Evolutionary conservation across 2,329 filamentous ascomycete species (phyloP).

Genomic region (Coniochaeta prunicola): DNA sequence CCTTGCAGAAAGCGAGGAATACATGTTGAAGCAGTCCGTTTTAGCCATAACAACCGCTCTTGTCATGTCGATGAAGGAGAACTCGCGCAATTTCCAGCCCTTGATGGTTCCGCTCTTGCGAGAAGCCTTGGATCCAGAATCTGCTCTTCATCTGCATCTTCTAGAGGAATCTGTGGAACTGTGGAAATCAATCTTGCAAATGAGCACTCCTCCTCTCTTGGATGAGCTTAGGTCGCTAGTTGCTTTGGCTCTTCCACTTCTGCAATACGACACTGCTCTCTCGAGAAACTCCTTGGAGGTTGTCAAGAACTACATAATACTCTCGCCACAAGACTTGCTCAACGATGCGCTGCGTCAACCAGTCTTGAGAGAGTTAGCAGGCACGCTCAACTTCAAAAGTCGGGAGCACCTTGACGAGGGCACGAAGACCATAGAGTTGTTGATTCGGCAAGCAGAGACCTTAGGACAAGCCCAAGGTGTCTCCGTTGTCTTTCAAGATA

Average conservation of each 20-base stretch:
- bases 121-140: slow-evolving; percentile 70
- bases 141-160: slow-evolving; percentile 70
- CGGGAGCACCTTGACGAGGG: slow-evolving; percentile 52
- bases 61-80: slow-evolving; percentile 75
- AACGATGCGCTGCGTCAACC: slow-evolving; percentile 45
- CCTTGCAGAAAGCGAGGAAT: slow-evolving; percentile 69
- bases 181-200: slow-evolving; percentile 68
- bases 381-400: slow-evolving; percentile 42
- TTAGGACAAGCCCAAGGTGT: slow-evolving; percentile 56
- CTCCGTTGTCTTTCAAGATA: slow-evolving; percentile 55
- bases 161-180: slow-evolving; percentile 89
- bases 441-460: slow-evolving; percentile 56
- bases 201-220: slow-evolving; percentile 55
- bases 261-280: slow-evolving; percentile 59
- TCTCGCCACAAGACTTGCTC: slow-evolving; percentile 62
- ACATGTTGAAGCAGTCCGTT: slow-evolving; percentile 90
- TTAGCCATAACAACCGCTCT: slow-evolving; percentile 78
- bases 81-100: slow-evolving; percentile 70
- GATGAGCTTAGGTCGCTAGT: slow-evolving; percentile 56
- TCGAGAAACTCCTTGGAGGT: slow-evolving; percentile 56
- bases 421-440: slow-evolving; percentile 54
- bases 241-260: slow-evolving; percentile 55
- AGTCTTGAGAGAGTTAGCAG: slow-evolving; percentile 41
- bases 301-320: slow-evolving; percentile 61
- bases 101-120: slow-evolving; percentile 77